Percentiles rank a stretch among this genome's conserved stretches.
Conservation (phyloP, 2,329 filamentous ascomycete species). For the Corniculantispora saksenae region DNA sequence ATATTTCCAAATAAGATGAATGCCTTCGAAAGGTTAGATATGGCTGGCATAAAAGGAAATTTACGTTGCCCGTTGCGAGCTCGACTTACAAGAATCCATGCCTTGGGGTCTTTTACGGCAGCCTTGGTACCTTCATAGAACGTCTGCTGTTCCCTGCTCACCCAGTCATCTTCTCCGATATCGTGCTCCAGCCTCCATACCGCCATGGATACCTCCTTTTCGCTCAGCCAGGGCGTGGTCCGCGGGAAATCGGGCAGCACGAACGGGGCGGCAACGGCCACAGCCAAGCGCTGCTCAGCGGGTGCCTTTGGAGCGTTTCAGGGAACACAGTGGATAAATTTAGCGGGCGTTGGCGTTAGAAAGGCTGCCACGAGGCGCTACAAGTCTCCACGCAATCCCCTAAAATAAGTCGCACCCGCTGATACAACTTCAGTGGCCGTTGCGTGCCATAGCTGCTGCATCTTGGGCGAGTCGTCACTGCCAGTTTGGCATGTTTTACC, state of each 20-base stretch:
- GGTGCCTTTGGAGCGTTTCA: too few relatives aligned
- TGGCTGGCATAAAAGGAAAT: not conserved
- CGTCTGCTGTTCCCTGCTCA: constrained; percentile 55
- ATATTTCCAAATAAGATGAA: constrained; percentile 59
- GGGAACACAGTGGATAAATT: not conserved
- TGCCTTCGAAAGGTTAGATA: constrained; percentile 35
- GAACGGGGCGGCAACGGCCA: constrained; percentile 57
- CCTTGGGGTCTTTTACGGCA: constrained; percentile 59
- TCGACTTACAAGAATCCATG: constrained; percentile 52
- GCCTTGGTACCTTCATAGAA: constrained; percentile 52
- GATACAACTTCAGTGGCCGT: not conserved
- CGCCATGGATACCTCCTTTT: constrained; percentile 36
- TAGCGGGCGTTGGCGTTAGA: not conserved
- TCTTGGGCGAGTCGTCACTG: too few relatives aligned
- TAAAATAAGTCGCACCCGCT: not conserved
- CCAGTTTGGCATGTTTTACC: too few relatives aligned
- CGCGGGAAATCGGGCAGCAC: constrained; percentile 63
- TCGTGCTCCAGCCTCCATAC: constrained; percentile 63
- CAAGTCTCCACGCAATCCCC: not conserved
- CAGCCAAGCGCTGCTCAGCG: too few relatives aligned
- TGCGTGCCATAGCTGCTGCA: too few relatives aligned
- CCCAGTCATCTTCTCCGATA: constrained; percentile 65
- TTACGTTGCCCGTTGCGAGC: accelerated
- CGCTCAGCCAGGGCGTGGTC: constrained; percentile 41
- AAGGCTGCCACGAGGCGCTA: not conserved